phyloP scores from a whole-genome alignment of 768 basidiomycete species.

The Coprinellus micaceus region DNA sequence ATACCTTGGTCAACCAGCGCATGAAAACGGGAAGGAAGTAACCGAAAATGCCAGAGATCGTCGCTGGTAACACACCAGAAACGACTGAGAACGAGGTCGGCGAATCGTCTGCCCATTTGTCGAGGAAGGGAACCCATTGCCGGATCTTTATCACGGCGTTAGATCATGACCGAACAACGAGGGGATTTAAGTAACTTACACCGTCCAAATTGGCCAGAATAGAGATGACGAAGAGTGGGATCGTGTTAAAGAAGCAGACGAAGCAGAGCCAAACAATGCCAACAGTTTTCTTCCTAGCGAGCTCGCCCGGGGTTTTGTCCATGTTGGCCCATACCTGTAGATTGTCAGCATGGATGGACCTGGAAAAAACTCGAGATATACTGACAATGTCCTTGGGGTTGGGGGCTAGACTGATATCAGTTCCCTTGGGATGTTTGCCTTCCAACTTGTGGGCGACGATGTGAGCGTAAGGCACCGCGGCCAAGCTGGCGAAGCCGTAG shows the following conservation, averaged over 20 bases:
- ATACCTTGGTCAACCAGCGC: conserved; percentile 75
- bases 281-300: conserved; percentile 60
- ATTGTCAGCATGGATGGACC: conserved; percentile 5
- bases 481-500: conserved; percentile 91
- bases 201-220: conserved; percentile 86
- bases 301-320: conserved; percentile 63
- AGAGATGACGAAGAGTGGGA: conserved; percentile 88
- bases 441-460: conserved; percentile 70
- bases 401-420: conserved; percentile 70
- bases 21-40: conserved; percentile 91
- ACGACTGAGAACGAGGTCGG: conserved; percentile 72
- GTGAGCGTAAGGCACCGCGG: conserved; percentile 84
- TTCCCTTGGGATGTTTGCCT: conserved; percentile 69
- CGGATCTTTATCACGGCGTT: conserved; percentile 40
- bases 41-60: conserved; percentile 83
- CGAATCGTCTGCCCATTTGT: conserved; percentile 64
- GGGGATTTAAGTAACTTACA: conserved; percentile 37
- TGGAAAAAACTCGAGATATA: no score
- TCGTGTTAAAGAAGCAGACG: conserved; percentile 92
- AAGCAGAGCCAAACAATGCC: conserved; percentile 77
- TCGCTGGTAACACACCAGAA: conserved; percentile 90
- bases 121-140: conserved; percentile 70
- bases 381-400: conserved; percentile 86
- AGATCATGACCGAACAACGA: neutral
- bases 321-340: conserved; percentile 87